Base-by-base conservation (phyloP, 164 flowering plant genomes). In the Platanus orientalis region DNA sequence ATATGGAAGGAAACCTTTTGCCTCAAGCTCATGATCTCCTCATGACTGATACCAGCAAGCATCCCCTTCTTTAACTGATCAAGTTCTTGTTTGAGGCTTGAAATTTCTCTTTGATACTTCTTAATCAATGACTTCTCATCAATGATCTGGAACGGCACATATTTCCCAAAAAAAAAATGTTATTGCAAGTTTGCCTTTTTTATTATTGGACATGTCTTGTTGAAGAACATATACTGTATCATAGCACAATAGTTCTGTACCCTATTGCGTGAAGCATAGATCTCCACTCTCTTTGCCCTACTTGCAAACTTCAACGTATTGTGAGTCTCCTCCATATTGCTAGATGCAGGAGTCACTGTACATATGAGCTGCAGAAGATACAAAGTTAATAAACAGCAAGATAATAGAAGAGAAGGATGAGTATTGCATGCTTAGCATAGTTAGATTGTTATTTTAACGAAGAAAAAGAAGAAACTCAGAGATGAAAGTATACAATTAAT, bases 41-140 rank as follows among this genome's bases (percentile, higher is more conserved):
- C 97, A 50, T 84, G 96, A 71, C 68, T 87, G 42, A 87, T 80
- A 62, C 92, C 97, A 49, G 54, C 88, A 53, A 91, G 69, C 90
- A 95, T 78, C 49, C 99, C 99, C 64, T 65, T 80, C 79, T 63
- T 86, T n/a, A 95, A 76, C 61, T 89, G 96, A 71, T 90, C 99
- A 71, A 95, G 97, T 69, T 95, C 99, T 62, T 76, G 53, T 72
- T 87, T 89, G 65, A 95, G 92, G 58, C 9, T 71, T 17, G 97
- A 85, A 60, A 95, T 95, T 80, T 95, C 99, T 75, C 74, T 81
- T 67, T 95, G 99, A 71, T 95, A 95, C 76, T 95, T 95, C 83
- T 95, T 95, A 60, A 95, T 95, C 78, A 95, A 70, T 56, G 99
- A 95, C 64, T 95, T 95, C 71, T 95, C 99, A 79, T 95, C 99